Base-by-base conservation (phyloP, 805 yeast genomes). In the Zygoascus ofunaensis region DNA sequence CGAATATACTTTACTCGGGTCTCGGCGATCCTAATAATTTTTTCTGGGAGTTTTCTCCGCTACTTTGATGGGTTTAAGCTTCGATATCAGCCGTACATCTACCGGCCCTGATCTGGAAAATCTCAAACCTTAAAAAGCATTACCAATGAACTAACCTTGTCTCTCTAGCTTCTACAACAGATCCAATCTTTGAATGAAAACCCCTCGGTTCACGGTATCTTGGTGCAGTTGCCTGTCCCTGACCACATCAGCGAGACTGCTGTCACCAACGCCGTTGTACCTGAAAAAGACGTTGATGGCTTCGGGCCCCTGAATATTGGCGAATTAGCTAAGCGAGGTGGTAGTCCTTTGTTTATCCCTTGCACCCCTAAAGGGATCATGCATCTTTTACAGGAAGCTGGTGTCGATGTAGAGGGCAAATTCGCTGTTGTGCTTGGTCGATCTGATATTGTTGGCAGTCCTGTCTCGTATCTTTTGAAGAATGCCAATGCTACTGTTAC, bases 311-410 rank as follows among this genome's bases (percentile, higher is more conserved):
- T 71, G 56, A 92, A 92, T 62, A 79, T 86, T 46, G 97, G 97
- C 48, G 97, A 90, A 60, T 73, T 90, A 47, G 77, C 89, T 55
- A 87, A 87, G 65, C 79, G 84, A 53, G 86, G 86, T 43, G 96
- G 97, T 19, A 60, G 69, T 32, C 95, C 97, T 26, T 65, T 69
- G 48, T 89, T 87, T 64, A 72, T 81, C 52, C 97, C 98, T 30
- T 90, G 97, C 68, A 90, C 98, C 23, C 98, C 98, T 44, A 79
- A 81, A 65, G 98, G 98, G 47, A 77, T 87, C 56, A 80, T 90
- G 70, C 82, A 79, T 57, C 69, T 90, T 57, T 71, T 90, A 57
- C 76, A 82, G 55, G 73, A 80, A 51, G 75, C 85, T 40, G 78
- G 81, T 5, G 76, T 86, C 21, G 65, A 69, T 26, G 66, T 87